phyloP scores from a whole-genome alignment of 768 basidiomycete genomes.

The Pisolithus marmoratus region DNA sequence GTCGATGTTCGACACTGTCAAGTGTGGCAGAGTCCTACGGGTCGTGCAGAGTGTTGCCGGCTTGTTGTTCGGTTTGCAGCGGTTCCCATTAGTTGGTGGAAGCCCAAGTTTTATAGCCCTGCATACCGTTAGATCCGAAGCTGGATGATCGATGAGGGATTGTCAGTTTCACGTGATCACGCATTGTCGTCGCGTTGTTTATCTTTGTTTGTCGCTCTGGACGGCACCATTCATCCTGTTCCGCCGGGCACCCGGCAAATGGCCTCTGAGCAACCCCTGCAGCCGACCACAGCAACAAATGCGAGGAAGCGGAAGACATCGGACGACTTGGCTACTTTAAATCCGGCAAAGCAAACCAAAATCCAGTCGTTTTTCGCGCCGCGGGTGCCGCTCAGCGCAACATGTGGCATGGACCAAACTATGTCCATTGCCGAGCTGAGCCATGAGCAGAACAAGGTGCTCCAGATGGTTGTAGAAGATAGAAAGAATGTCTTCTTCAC shows the following conservation, averaged over 20 bases:
- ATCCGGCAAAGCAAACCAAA: conserved; percentile 17
- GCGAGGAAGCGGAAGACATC: conserved; percentile 22
- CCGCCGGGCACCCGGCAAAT: no score
- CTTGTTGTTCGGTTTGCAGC: no score
- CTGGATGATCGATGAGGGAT: no score
- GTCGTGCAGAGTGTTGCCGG: no score
- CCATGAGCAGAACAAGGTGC: conserved; percentile 47
- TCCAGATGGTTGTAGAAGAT: conserved; percentile 49
- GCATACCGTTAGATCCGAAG: no score
- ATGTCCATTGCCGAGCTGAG: conserved; percentile 39
- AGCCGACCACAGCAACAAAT: conserved; percentile 2
- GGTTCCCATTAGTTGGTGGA: no score
- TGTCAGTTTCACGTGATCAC: conserved; percentile 1
- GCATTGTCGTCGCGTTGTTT: conserved; percentile 13
- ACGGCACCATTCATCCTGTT: no score
- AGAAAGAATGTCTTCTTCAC: conserved; percentile 63
- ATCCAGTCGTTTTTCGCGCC: conserved; percentile 23
- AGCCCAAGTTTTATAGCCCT: no score
- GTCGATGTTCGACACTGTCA: no score
- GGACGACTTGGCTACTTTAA: conserved; percentile 1
- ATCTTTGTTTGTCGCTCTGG: neutral
- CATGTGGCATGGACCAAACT: conserved; percentile 26
- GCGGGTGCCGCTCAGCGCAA: conserved; percentile 20
- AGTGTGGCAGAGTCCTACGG: no score
- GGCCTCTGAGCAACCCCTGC: conserved; percentile 6